These are phyloP conservation scores for Spiromastix sp. DNA, from an alignment of 2,329 filamentous ascomycete species.

Conservation along the genomic window DNA sequence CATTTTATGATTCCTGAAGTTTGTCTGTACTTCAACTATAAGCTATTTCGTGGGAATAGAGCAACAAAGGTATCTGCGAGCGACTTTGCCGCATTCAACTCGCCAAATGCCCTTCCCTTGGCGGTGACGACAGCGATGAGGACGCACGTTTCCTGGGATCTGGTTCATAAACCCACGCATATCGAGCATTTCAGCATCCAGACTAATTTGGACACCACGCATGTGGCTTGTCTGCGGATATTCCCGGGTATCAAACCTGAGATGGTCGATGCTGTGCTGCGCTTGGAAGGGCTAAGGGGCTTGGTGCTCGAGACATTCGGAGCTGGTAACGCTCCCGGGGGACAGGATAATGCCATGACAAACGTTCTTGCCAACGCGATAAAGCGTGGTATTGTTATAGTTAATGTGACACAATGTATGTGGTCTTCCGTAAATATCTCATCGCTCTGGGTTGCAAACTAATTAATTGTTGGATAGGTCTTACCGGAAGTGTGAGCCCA, in stretches of 20 bases:
- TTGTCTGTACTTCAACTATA: slow-evolving; percentile 87
- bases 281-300: slow-evolving; percentile 64
- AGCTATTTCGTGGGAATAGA: slow-evolving; percentile 77
- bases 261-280: slow-evolving; percentile 79
- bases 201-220: slow-evolving; percentile 68
- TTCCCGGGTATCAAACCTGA: slow-evolving; percentile 91
- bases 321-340: slow-evolving; percentile 81
- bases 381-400: slow-evolving; percentile 68
- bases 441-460: background rate
- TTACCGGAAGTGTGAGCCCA: slow-evolving; percentile 62
- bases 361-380: slow-evolving; percentile 69
- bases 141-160: slow-evolving; percentile 70
- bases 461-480: slow-evolving; percentile 24
- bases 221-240: slow-evolving; percentile 79
- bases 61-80: slow-evolving; percentile 81
- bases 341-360: slow-evolving; percentile 67
- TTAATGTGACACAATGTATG: slow-evolving; percentile 85
- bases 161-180: slow-evolving; percentile 62
- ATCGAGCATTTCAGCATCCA: slow-evolving; percentile 67
- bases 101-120: slow-evolving; percentile 74
- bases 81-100: slow-evolving; percentile 77
- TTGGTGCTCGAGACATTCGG: slow-evolving; percentile 87
- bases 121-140: slow-evolving; percentile 72
- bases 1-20: slow-evolving; percentile 92
- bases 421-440: slow-evolving; percentile 18